These are phyloP conservation scores for Paxillus ammoniavirescens DNA, from an alignment of 768 basidiomycete genomes.

Conservation along the genomic window DNA sequence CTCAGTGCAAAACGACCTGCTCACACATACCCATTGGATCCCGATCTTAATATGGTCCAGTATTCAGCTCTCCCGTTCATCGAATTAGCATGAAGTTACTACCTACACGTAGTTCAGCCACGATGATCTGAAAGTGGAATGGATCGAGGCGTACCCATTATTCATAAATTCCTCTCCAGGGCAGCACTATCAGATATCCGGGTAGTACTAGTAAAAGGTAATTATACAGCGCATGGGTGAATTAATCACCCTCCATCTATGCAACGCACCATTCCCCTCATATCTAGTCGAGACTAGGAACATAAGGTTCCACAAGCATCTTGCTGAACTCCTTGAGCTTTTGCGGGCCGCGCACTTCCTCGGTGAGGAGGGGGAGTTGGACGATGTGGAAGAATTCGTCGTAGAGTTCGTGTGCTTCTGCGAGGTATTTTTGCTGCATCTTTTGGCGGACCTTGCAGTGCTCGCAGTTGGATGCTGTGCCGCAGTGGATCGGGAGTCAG, in stretches of 20 bases:
- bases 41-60: no score
- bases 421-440: conserved; percentile 99
- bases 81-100: not conserved
- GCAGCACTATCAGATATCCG: not conserved
- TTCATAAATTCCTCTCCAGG: not conserved
- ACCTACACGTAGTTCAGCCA: not conserved
- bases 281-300: conserved; percentile 37
- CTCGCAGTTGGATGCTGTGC: conserved; percentile 84
- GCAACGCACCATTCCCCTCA: not conserved
- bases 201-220: not conserved
- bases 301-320: conserved; percentile 85
- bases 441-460: conserved; percentile 92
- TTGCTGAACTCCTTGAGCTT: conserved; percentile 91
- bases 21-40: no score
- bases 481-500: not conserved
- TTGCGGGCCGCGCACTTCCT: conserved; percentile 94
- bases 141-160: not conserved
- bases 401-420: conserved; percentile 95
- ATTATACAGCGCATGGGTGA: not conserved
- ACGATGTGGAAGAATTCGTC: conserved; percentile 99
- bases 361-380: conserved; percentile 88
- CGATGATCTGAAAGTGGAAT: not conserved
- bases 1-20: no score
- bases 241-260: not conserved
- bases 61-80: no score